Conservation (phyloP, 495 filamentous ascomycete genomes). For the Talaromyces ruber region DNA sequence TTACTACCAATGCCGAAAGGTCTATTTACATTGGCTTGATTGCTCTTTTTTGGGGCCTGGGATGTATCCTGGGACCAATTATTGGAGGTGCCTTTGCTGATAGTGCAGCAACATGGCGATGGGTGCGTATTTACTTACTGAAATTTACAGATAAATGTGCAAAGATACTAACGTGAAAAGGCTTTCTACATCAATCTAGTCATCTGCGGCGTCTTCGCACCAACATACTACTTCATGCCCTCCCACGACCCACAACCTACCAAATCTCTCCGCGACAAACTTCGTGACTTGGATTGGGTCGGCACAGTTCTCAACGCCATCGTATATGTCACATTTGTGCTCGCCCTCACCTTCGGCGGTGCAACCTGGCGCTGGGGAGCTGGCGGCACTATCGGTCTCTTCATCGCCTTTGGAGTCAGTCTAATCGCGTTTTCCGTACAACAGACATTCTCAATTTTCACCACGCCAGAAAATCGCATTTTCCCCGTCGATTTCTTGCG, state of each 20-base stretch:
- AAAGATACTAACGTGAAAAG: constrained; percentile 30
- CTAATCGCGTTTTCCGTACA: constrained; percentile 40
- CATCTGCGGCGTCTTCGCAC: constrained; percentile 34
- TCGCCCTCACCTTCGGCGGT: constrained; percentile 41
- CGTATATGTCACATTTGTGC: constrained; percentile 10
- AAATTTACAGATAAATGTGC: constrained; percentile 1
- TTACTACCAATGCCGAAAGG: constrained; percentile 32
- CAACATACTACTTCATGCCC: constrained; percentile 41
- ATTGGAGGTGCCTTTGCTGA: constrained; percentile 46
- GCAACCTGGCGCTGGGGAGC: constrained; percentile 42
- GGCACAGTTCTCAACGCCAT: constrained; percentile 14
- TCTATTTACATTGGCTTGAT: constrained; percentile 34
- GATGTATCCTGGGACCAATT: constrained; percentile 43
- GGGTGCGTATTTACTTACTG: constrained; percentile 40
- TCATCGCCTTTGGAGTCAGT: constrained; percentile 43
- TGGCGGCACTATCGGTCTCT: constrained; percentile 43
- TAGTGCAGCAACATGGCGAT: constrained; percentile 39
- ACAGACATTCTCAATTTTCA: constrained; percentile 44
- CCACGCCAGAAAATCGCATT: constrained; percentile 34
- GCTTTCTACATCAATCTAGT: constrained; percentile 62
- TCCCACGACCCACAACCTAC: constrained; percentile 9
- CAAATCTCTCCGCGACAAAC: background rate
- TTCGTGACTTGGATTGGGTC: constrained; percentile 11
- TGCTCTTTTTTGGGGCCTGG: constrained; percentile 31
- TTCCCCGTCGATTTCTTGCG: constrained; percentile 46